Base-by-base conservation (phyloP, 805 yeast genomes). In the Spathaspora girioi region DNA sequence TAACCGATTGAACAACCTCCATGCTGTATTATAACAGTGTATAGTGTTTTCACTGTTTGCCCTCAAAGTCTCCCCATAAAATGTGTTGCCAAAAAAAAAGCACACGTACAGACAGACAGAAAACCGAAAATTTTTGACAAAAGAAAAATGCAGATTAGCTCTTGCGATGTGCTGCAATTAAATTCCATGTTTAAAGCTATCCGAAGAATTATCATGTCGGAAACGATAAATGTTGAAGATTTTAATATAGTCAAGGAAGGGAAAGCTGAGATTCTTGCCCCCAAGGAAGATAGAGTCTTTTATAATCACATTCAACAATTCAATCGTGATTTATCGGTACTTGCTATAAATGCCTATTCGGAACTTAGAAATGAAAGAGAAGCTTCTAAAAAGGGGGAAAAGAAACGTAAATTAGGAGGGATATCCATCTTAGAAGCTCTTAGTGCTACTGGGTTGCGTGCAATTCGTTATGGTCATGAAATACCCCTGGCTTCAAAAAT, bases 271-370 rank as follows among this genome's bases (percentile, higher is more conserved):
- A 84, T 94, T 43, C 73, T 92, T 31, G 87, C 87, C 55, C 93
- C 96, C 3, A 86, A 88, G 60, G 84, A 84, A 46, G 91, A 88
- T 58, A 77, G 78, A 53, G 99, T 94, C 10, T 94, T 94, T 64
- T 94, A 94, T 70, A 94, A 94, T 65, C 97, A 96, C 9, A 87
- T 94, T 50, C 99, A 94, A 70, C 98, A 93, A 69, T 94, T 91
- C 70, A 94, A 94, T 68, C 80, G 99, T 60, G 99, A 94, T 65
- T 71, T 94, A 46, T 87, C 96, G 57, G 87, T 89, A 5, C 73
- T 86, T 59, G 91, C 89, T 8, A 92, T 94, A 54, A 80, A 84
- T 51, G 96, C 98, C 0, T 94, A 96, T 93, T 78, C 85, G 41
- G 82, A 86, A 50, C 59, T 86, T 35, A 84, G 82, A 55, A 48